Conservation (phyloP, 148 eudicot genomes). For the Cornus suecica region DNA sequence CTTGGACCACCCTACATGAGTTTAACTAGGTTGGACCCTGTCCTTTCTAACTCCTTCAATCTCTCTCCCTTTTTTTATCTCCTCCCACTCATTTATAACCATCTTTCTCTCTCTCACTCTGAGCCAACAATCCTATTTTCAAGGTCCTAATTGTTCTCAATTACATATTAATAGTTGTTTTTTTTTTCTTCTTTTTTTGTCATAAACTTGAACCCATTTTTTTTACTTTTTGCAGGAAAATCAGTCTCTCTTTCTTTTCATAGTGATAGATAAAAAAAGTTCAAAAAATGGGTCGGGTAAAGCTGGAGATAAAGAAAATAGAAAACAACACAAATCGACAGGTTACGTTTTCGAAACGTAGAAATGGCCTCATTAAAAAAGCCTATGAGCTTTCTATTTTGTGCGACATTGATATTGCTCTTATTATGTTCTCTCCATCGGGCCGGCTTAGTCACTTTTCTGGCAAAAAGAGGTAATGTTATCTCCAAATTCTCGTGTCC, state of each 20-base stretch:
- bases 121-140: not conserved
- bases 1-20: no score
- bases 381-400: conserved; percentile 68
- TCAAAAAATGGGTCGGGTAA: conserved; percentile 62
- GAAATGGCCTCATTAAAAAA: conserved; percentile 72
- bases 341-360: conserved; percentile 69
- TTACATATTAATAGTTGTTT: not conserved
- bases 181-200: not conserved
- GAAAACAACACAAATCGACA: conserved; percentile 62
- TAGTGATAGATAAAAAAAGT: not conserved
- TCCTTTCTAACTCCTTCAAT: not conserved
- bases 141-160: not conserved
- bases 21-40: not conserved
- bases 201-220: not conserved
- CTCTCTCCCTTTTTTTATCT: not conserved
- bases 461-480: conserved; percentile 51
- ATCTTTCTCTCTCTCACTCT: not conserved
- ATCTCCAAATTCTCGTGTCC: not conserved
- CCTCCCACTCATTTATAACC: not conserved
- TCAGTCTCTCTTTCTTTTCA: not conserved
- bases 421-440: conserved; percentile 73
- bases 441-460: conserved; percentile 66
- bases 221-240: no score
- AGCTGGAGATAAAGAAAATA: conserved; percentile 61
- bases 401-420: conserved; percentile 68